A percentile compares a stretch with the other conserved stretches of the same genome.
These are phyloP conservation scores for Phylloporus sp. DNA, from an alignment of 768 basidiomycete species.

Conservation along the genomic window DNA sequence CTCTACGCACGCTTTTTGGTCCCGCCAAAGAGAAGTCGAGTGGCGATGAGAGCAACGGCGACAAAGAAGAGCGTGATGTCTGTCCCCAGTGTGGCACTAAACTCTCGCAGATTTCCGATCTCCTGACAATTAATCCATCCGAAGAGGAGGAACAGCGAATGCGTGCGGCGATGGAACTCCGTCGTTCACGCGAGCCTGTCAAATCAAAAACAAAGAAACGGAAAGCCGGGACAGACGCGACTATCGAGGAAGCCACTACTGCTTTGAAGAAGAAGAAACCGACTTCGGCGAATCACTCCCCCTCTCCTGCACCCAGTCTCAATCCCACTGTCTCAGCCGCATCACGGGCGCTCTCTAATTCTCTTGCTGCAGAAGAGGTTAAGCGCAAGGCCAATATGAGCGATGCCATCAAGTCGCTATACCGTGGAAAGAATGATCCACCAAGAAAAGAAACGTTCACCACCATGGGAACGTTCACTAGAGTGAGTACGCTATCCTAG, in stretches of 20 bases:
- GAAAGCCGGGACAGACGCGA: conserved; percentile 43
- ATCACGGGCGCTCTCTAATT: conserved; percentile 63
- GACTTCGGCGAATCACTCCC: conserved; percentile 7
- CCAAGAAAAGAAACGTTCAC: conserved; percentile 82
- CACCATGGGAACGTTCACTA: conserved; percentile 88
- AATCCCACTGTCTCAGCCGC: conserved; percentile 54
- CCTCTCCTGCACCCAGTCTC: conserved; percentile 28
- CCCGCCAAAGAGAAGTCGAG: conserved; percentile 21
- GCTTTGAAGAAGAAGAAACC: conserved; percentile 43
- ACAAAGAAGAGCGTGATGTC: conserved; percentile 42
- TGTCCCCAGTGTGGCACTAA: conserved; percentile 79
- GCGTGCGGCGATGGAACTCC: conserved; percentile 51
- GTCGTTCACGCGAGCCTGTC: conserved; percentile 51
- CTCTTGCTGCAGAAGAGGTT: conserved; percentile 75
- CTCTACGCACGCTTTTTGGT: conserved; percentile 56
- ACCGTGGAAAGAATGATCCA: conserved; percentile 50
- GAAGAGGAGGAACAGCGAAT: conserved; percentile 62
- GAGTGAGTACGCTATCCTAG: conserved; percentile 49
- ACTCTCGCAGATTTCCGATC: conserved; percentile 53
- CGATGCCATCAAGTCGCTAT: conserved; percentile 80
- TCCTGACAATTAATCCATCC: conserved; percentile 66
- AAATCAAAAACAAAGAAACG: conserved; percentile 59
- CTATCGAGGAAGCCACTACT: conserved; percentile 25
- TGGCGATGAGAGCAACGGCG: conserved; percentile 27
- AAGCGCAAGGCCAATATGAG: conserved; percentile 84